A percentile compares a stretch with the other conserved stretches of the same genome.
phyloP scores from a whole-genome alignment of 2,329 filamentous ascomycete species.

The Aspergillus tanneri region DNA sequence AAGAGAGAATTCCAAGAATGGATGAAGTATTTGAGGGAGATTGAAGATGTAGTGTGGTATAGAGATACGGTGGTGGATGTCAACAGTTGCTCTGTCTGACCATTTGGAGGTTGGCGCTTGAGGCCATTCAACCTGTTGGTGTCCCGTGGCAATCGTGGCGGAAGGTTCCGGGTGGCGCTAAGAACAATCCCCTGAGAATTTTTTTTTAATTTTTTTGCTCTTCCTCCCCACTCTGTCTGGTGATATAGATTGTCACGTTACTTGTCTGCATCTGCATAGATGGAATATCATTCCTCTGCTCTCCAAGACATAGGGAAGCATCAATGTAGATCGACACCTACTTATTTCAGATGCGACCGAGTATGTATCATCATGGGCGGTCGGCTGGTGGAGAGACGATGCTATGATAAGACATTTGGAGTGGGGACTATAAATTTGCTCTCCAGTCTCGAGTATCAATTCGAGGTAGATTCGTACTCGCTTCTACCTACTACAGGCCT shows the following conservation, averaged over 20 bases:
- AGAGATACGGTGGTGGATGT: background rate
- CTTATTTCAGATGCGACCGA: background rate
- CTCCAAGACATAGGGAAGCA: no score
- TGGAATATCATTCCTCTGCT: no score
- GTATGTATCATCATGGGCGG: background rate
- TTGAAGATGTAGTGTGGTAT: background rate
- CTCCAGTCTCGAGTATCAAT: background rate
- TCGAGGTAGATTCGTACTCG: background rate
- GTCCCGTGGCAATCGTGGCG: constrained; percentile 19
- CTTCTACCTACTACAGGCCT: no score
- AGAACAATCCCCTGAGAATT: background rate
- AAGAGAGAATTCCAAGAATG: no score
- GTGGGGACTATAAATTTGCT: background rate
- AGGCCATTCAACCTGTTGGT: constrained; percentile 7
- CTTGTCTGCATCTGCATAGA: no score
- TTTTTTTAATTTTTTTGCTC: background rate
- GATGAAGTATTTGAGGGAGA: no score
- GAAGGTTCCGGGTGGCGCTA: constrained; percentile 21
- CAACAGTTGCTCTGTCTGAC: background rate
- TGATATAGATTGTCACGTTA: no score
- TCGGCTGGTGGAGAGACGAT: background rate
- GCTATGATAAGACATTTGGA: background rate
- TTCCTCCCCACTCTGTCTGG: no score
- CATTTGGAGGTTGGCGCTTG: background rate
- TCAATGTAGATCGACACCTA: background rate